These are phyloP conservation scores for Lachnellula cervina DNA, from an alignment of 2,329 filamentous ascomycete species.

Conservation along the genomic window DNA sequence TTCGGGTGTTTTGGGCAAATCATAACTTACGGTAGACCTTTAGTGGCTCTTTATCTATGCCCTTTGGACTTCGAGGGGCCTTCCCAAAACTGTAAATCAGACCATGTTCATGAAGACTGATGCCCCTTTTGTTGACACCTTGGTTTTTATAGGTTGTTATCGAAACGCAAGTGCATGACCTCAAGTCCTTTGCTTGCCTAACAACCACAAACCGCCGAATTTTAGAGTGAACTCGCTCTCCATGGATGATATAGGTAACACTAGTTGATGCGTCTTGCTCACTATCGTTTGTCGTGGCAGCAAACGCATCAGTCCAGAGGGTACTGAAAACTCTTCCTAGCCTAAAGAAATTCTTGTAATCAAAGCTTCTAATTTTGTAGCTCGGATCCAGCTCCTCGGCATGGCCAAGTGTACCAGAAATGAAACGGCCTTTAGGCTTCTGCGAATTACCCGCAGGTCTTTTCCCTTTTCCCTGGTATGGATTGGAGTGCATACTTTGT, in stretches of 20 bases:
- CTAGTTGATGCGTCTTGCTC: constrained; percentile 11
- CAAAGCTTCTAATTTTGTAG: constrained; percentile 15
- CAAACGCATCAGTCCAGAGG: constrained; percentile 18
- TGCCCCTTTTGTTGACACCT: constrained; percentile 17
- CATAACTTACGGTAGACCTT: constrained; percentile 1
- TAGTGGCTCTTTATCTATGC: constrained; percentile 14
- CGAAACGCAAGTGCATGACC: constrained; percentile 16
- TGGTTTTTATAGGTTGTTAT: constrained; percentile 16
- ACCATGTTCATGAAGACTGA: constrained; percentile 21
- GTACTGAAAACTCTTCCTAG: constrained; percentile 24
- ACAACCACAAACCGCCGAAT: constrained; percentile 24
- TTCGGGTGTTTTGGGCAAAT: too few relatives aligned
- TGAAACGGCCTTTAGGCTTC: neutral
- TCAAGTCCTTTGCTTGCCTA: constrained; percentile 3
- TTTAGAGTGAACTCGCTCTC: constrained; percentile 17
- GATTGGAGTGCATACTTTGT: neutral
- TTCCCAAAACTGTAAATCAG: constrained; percentile 15
- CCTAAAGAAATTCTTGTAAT: constrained; percentile 20
- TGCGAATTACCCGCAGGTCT: neutral
- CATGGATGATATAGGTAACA: constrained; percentile 6
- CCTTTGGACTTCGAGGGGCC: neutral
- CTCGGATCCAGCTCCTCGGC: constrained; percentile 13
- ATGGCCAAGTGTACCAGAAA: constrained; percentile 6
- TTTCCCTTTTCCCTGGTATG: neutral
- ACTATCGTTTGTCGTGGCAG: constrained; percentile 4